Percentiles rank a stretch among this genome's conserved stretches.
Conservation (phyloP, 2,329 filamentous ascomycete species). For the Hypoxylon sp. region DNA sequence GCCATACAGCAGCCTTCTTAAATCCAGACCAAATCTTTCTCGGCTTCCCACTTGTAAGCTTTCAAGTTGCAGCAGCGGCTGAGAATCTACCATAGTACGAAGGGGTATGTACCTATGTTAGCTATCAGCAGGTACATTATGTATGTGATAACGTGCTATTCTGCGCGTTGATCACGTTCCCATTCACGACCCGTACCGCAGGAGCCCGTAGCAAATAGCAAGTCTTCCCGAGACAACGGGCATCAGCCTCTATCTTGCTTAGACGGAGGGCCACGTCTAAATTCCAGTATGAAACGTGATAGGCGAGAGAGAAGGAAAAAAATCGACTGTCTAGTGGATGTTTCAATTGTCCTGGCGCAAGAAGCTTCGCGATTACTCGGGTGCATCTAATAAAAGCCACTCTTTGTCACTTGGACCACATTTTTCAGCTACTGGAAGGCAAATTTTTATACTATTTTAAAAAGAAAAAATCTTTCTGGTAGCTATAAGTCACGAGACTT, state of each 20-base stretch:
- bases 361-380: constrained; percentile 2
- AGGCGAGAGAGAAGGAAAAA: constrained; percentile 2
- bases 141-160: constrained; percentile 10
- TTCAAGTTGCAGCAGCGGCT: not conserved
- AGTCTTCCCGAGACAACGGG: constrained; percentile 39
- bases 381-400: constrained; percentile 15
- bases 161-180: constrained; percentile 26
- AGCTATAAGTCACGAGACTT: not conserved
- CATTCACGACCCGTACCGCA: constrained; percentile 24
- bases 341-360: constrained; percentile 11
- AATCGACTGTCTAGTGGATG: constrained; percentile 7
- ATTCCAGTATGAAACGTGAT: not conserved
- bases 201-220: constrained; percentile 36
- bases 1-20: constrained; percentile 5
- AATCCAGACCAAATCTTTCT: constrained; percentile 8
- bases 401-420: not conserved
- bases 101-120: not conserved
- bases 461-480: not conserved
- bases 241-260: constrained; percentile 15
- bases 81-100: not conserved
- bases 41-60: not conserved
- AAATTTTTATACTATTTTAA: constrained; percentile 18
- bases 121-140: not conserved
- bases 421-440: constrained; percentile 6
- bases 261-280: constrained; percentile 1